phyloP scores from a whole-genome alignment of 768 basidiomycete species.

The Tulasnella sp. region DNA sequence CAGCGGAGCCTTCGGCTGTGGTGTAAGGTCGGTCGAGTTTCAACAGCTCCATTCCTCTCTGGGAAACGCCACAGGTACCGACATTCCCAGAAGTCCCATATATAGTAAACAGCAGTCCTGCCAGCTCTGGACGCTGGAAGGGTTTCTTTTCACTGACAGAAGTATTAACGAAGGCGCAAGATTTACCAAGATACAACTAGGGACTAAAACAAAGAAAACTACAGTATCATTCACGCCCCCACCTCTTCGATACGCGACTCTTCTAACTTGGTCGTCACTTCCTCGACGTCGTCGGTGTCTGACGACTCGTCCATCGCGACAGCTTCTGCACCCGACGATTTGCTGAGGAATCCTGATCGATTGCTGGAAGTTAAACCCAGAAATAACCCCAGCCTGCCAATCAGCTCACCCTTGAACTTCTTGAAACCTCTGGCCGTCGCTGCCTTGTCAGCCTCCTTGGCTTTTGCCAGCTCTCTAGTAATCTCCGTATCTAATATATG shows the following conservation, averaged over 20 bases:
- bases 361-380: background rate
- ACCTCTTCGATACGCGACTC: constrained; percentile 27
- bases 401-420: constrained; percentile 63
- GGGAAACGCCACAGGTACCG: constrained; percentile 8
- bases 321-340: background rate
- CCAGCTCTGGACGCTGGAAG: background rate
- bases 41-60: background rate
- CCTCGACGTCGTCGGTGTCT: background rate
- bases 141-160: background rate
- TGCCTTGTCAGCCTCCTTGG: constrained; percentile 62
- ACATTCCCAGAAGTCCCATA: background rate
- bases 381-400: no score
- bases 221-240: no score
- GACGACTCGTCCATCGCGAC: background rate
- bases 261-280: constrained; percentile 20
- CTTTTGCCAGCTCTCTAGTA: constrained; percentile 61
- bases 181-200: constrained; percentile 2
- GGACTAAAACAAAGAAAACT: background rate
- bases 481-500: constrained; percentile 52
- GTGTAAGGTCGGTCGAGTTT: background rate
- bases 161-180: background rate
- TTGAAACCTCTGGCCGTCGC: constrained; percentile 61
- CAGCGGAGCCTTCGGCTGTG: background rate
- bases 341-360: constrained; percentile 21
- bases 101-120: background rate